Evolutionary conservation across 192 early-diverging fungal genomes (phyloP).

Genomic region (Coemansia sp.): DNA sequence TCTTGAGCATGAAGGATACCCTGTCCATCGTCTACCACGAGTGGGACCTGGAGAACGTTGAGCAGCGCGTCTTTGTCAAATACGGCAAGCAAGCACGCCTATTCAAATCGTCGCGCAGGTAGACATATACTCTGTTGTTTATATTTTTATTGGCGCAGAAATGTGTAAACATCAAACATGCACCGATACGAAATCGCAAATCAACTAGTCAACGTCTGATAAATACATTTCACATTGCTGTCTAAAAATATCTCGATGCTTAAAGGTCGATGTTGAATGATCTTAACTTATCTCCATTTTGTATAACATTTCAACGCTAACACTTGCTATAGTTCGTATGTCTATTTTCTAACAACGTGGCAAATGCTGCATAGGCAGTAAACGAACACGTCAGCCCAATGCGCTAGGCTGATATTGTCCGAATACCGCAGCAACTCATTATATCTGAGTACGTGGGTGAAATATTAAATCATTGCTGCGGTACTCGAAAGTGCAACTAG

Average conservation of each 20-base stretch:
- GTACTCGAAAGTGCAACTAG: background rate
- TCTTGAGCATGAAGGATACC: conserved; percentile 85
- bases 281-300: too few relatives aligned
- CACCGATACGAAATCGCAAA: too few relatives aligned
- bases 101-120: conserved; percentile 41
- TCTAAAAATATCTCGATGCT: too few relatives aligned
- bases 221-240: too few relatives aligned
- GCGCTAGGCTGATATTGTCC: background rate
- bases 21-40: conserved; percentile 78
- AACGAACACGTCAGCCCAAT: background rate
- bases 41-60: conserved; percentile 78
- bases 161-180: too few relatives aligned
- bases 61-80: conserved; percentile 75
- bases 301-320: too few relatives aligned
- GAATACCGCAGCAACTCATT: background rate
- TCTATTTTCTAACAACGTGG: background rate
- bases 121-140: background rate
- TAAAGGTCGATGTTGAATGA: too few relatives aligned
- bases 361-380: background rate
- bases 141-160: background rate
- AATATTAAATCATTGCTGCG: background rate
- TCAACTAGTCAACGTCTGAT: too few relatives aligned
- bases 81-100: conserved; percentile 60
- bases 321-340: too few relatives aligned
- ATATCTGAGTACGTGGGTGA: background rate